phyloP scores from a whole-genome alignment of 371 early-diverging fungal genomes.

The Dichotomocladium elegans region DNA sequence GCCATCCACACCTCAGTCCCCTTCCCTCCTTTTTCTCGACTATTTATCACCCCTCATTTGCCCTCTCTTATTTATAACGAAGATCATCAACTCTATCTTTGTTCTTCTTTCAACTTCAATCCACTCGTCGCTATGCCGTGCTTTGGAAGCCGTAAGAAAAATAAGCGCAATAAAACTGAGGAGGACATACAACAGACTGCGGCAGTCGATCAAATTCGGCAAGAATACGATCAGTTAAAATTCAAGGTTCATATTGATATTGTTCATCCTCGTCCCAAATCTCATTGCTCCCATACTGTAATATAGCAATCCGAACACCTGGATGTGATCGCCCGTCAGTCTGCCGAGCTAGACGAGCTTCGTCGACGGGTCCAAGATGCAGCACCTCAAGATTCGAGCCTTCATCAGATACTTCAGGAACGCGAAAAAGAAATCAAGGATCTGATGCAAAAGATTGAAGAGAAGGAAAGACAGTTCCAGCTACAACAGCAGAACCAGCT shows the following conservation, averaged over 20 bases:
- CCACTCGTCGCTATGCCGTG: conserved; percentile 13
- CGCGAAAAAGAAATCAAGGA: conserved; percentile 24
- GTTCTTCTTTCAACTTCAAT: not conserved
- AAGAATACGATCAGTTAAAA: conserved; percentile 41
- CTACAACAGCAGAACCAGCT: conserved; percentile 9
- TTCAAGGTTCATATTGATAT: conserved; percentile 19
- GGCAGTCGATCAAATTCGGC: conserved; percentile 28
- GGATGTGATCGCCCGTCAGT: conserved; percentile 34
- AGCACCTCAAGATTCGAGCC: conserved; percentile 1
- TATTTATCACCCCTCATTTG: no score
- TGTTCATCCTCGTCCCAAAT: no score
- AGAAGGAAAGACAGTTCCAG: no score
- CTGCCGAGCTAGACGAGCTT: conserved; percentile 32
- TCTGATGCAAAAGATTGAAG: conserved; percentile 15
- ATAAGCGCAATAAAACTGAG: not conserved
- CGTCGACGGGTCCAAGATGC: conserved; percentile 12
- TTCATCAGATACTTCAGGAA: conserved; percentile 12
- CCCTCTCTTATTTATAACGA: not conserved
- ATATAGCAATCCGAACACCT: conserved; percentile 33
- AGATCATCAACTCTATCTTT: not conserved
- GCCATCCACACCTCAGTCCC: not conserved
- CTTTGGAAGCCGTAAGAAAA: conserved; percentile 22
- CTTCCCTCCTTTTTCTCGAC: no score
- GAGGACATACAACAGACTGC: not conserved
- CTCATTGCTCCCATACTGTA: no score